phyloP scores from a whole-genome alignment of 345 rosid species.

The Eucalyptus tenuipes region DNA sequence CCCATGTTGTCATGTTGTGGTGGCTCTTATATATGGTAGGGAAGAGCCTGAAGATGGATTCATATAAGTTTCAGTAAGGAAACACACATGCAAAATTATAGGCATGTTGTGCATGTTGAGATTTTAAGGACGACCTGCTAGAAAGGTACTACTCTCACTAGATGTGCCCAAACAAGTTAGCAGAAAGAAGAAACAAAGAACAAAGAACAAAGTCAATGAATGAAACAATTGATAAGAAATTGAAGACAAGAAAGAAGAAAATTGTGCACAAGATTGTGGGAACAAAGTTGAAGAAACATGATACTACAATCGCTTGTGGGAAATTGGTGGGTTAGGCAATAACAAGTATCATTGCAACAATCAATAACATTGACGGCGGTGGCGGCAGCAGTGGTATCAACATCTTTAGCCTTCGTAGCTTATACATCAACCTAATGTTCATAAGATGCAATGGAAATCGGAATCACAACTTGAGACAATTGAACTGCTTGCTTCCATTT shows the following conservation, averaged over 20 bases:
- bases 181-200: fast-evolving
- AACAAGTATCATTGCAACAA: not conserved
- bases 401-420: not conserved
- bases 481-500: not conserved
- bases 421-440: not conserved
- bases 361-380: fast-evolving
- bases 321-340: not conserved
- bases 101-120: not conserved
- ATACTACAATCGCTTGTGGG: not conserved
- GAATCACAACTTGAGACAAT: not conserved
- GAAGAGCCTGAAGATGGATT: not conserved
- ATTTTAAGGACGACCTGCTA: not conserved
- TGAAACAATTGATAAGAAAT: no score
- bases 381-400: fast-evolving
- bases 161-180: not conserved
- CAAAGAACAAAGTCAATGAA: not conserved
- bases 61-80: not conserved
- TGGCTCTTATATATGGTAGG: not conserved
- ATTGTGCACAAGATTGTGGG: not conserved
- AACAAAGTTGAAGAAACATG: not conserved
- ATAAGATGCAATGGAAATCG: not conserved
- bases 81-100: not conserved
- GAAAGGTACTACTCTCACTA: not conserved
- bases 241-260: not conserved
- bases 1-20: not conserved